Evolutionary conservation across 2,329 filamentous ascomycete genomes (phyloP), one percentile per base, ranked within the genome.

Genomic region (Cadophora sp.): DNA sequence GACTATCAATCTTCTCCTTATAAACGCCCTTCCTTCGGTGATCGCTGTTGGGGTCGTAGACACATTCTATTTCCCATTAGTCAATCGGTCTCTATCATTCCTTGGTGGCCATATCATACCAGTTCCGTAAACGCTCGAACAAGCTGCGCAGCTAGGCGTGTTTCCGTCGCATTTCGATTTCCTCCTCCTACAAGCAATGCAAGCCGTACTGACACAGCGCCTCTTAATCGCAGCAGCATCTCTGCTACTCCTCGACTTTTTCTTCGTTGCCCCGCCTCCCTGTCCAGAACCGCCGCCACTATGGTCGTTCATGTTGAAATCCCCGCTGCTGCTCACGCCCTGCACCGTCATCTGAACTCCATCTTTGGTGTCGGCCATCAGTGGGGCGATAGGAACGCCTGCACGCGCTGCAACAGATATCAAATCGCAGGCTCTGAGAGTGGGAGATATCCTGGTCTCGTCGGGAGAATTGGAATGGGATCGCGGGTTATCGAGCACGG

Each of bases 11-110:
- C 79, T 97, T 96, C 80, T 97, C 94, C 76, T 95, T 94, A 79
- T 98, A 98, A 59, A 98, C 96, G 68, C 96, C 96, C 79, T 98
- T 98, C 60, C 96, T 90, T 59, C 96, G 91, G 78, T 97, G 94
- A 78, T 99, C 96, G 66, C 94, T 97, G 77, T 94, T 96, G 3
- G 94, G 95, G 77, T 98, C 95, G 83, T 98, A 98, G 71, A 97
- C 85, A 78, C 96, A 97, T 81, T 92, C 89, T 76, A 43, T 59
- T 36, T 51, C 27, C 45, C n/a, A 30, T 60, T 6, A 43, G 58
- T 47, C 47, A 27, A 63, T 9, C 11, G 47, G 24, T 14, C 20
- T 14, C 20, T 18, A 13, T 8, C 6, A 6, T 3, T 39, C 39
- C 36, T 18, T 33, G 20, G 6, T n/a, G 5, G 47, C 30, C 16